phyloP scores from a whole-genome alignment of 805 yeast genomes.

The Metschnikowia sp. region DNA sequence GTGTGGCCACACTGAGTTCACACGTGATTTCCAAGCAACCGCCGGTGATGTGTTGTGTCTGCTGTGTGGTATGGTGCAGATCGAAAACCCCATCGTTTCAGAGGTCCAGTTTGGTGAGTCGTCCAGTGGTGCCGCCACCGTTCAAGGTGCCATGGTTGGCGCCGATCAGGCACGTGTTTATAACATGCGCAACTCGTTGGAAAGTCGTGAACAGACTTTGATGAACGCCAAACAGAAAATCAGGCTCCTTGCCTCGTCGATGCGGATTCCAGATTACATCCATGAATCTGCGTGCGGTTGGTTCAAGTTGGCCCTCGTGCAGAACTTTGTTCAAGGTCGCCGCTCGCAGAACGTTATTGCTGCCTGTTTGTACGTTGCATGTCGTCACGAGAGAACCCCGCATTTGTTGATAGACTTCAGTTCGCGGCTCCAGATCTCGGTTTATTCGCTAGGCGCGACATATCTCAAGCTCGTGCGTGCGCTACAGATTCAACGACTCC shows the following conservation, averaged over 20 bases:
- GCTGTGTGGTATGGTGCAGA: conserved; percentile 81
- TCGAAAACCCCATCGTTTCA: conserved; percentile 91
- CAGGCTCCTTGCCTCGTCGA: conserved; percentile 72
- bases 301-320: conserved; percentile 81
- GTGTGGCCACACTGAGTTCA: conserved; percentile 16
- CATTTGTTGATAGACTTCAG: conserved; percentile 97
- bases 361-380: conserved; percentile 91
- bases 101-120: conserved; percentile 95
- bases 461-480: conserved; percentile 89
- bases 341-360: conserved; percentile 93
- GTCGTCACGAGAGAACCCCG: conserved; percentile 85
- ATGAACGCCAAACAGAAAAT: conserved; percentile 80
- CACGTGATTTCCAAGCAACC: conserved; percentile 16
- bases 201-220: conserved; percentile 85
- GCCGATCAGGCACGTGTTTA: conserved; percentile 80
- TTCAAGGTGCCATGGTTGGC: conserved; percentile 90
- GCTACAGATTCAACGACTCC: conserved; percentile 70
- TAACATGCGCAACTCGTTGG: conserved; percentile 68
- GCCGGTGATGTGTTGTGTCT: conserved; percentile 77
- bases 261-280: conserved; percentile 78
- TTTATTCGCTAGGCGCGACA: conserved; percentile 93
- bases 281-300: conserved; percentile 85
- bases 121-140: conserved; percentile 90
- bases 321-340: conserved; percentile 96
- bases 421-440: conserved; percentile 83